Evolutionary conservation across 352 stramenopile species (phyloP), one percentile per base, ranked within the genome.

Genomic region (Phytophthora tubulina): DNA sequence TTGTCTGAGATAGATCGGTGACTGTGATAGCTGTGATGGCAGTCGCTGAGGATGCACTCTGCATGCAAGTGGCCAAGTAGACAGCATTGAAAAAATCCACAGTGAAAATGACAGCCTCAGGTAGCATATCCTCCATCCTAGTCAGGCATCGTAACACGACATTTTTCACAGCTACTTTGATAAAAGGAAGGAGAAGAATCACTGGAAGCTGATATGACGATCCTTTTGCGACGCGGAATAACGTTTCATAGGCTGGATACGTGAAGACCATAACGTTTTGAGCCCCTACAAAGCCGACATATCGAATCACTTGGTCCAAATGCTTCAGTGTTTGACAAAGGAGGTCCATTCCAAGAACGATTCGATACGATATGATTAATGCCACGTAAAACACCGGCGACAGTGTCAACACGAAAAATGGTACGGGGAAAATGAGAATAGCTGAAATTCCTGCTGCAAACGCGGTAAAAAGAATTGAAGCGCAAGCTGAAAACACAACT

Each of bases 131-230:
- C 14, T 76, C 67, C 45, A 73, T 58, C 33, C 48, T 44, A 0
- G 6, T 13, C 33, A 61, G 57, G 7, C 50, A 63, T 1, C 42
- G 55, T 21, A 70, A 36, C 10, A 79, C 63, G 6, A 70, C 1
- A 38, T 79, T 75, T n/a, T 70, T 66, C 11, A 86, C 31, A 3
- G 55, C 14, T 1, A 75, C 33, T 35, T 82, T 80, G 30, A 85
- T 63, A 1, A 81, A 10, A 7, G 71, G 61, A 4, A 84, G 50
- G 3, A 76, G 17, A 4, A 72, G 30, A 41, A 75, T 55, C 4
- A 59, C 68, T 2, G 41, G 32, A 32, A 67, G 10, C 30, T 77
- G 64, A 11, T 71, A 71, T 3, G 21, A 17, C 2, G 64, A 63
- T 7, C 49, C 54, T 30, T 66, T 50, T 1, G 48, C 58, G 11